These are phyloP conservation scores for Litsea cubeba DNA, from an alignment of 164 flowering plant species.

Conservation along the genomic window DNA sequence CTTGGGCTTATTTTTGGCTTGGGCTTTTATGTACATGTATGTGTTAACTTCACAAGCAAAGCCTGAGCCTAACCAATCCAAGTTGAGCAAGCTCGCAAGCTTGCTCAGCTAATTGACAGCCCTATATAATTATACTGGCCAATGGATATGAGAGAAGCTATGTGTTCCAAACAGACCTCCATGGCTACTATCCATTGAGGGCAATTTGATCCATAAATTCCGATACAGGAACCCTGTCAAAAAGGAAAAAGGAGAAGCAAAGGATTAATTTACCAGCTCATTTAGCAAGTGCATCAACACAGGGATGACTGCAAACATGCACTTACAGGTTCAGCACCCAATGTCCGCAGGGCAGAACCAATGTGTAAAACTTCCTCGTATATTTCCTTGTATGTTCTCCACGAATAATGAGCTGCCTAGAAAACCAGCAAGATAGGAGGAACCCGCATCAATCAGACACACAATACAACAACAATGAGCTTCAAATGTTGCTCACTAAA, in stretches of 20 bases:
- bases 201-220: slow-evolving; percentile 90
- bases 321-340: slow-evolving; percentile 85
- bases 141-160: slow-evolving; percentile 1
- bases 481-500: neutral
- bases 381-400: slow-evolving; percentile 87
- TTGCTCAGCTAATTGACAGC: too few relatives aligned
- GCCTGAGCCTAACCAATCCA: too few relatives aligned
- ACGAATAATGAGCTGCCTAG: slow-evolving; percentile 72
- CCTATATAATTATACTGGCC: neutral
- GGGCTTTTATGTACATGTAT: too few relatives aligned
- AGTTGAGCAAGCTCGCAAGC: too few relatives aligned
- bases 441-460: neutral
- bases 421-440: slow-evolving; percentile 4
- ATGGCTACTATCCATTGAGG: slow-evolving; percentile 93
- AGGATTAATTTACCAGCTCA: neutral
- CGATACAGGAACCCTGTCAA: slow-evolving; percentile 66
- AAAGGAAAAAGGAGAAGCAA: neutral
- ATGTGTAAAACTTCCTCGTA: slow-evolving; percentile 68
- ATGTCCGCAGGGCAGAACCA: slow-evolving; percentile 73
- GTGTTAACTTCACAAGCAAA: too few relatives aligned
- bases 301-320: neutral
- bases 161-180: slow-evolving; percentile 55
- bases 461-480: neutral
- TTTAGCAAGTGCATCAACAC: neutral
- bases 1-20: neutral